Base-by-base conservation (phyloP, 2,329 filamentous ascomycete genomes). In the Eurotiales sp. region DNA sequence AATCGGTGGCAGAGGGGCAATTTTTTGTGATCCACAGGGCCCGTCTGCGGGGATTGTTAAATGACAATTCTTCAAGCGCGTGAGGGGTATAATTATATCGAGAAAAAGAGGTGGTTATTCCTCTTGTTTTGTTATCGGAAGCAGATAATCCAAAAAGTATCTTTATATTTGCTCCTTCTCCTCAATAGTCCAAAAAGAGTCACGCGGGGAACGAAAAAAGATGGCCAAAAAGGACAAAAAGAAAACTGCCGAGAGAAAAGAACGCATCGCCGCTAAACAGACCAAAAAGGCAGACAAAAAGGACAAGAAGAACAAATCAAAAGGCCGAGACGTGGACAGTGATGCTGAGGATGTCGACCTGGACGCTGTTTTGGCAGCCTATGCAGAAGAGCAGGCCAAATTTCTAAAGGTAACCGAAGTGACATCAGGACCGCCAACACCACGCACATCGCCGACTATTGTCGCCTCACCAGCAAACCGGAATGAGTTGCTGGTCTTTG, bases 401-500 rank as follows among this genome's bases (percentile, higher is more conserved):
- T 96, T 95, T 65, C 82, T 93, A 62, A 96, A 96, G 72, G 83
- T 99, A 62, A 96, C 92, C 4, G 93, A 99, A 74, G 80, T 82
- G 2, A 75, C 85, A 21, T 81, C 79, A 39, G 81, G 75, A 2
- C 87, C 91, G 15, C 93, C 93, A 1, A 82, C 83, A 49, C 82
- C 90, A 19, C 83, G 93, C 47, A 83, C 87, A 19, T 92, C 90
- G 6, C 82, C 89, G 7, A 90, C 88, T 0, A 74, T 99, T 53
- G 79, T 96, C 59, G 90, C 89, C 17, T 92, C 87, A 34, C 93
- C 93, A 1, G 82, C 86, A 27, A 92, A 95, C 71, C 82, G 81
- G 61, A 95, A 93, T 70, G 90, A 95, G 67, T 73, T 99, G 51
- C 84, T 97, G 58, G 74, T 97, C 4, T 99, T 95, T 69, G 93